phyloP scores from a whole-genome alignment of 208 protist species.

The Trypanosomatidae sp. region DNA sequence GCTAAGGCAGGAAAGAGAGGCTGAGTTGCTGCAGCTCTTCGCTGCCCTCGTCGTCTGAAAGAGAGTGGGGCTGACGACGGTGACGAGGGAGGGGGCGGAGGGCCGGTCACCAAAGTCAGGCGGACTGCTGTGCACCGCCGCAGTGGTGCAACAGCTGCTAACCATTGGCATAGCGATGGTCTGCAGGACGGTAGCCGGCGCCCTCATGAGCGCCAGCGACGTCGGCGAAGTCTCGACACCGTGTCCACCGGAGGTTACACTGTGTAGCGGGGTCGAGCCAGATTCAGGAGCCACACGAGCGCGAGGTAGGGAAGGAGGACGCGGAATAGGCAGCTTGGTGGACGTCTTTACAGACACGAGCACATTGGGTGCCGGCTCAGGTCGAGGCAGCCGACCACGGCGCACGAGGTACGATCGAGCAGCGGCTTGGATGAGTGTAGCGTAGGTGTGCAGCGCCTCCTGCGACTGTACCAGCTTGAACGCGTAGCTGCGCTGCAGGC shows the following conservation, averaged over 20 bases:
- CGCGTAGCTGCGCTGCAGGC: slow-evolving; percentile 16
- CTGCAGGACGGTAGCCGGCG: not conserved
- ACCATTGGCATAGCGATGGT: not conserved
- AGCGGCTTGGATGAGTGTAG: slow-evolving; percentile 51
- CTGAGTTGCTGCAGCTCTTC: slow-evolving; percentile 1
- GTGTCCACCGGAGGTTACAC: not conserved
- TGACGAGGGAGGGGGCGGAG: not conserved
- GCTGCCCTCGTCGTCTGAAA: not conserved
- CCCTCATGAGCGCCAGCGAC: not conserved
- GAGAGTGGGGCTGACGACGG: not conserved
- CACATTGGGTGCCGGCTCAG: not conserved
- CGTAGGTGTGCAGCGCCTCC: slow-evolving; percentile 54
- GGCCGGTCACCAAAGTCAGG: not conserved
- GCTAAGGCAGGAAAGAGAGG: slow-evolving; percentile 16
- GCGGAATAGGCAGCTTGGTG: not conserved
- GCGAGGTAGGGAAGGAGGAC: not conserved
- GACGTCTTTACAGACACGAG: not conserved
- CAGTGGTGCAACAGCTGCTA: not conserved
- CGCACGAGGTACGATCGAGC: slow-evolving; percentile 28
- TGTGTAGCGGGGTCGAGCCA: not conserved
- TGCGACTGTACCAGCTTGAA: slow-evolving; percentile 8
- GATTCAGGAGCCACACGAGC: not conserved
- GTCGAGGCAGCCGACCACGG: not conserved
- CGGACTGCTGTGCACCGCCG: not conserved
- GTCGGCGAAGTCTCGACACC: not conserved